phyloP scores from a whole-genome alignment of 495 filamentous ascomycete genomes.

The Trichoderma gamsii region DNA sequence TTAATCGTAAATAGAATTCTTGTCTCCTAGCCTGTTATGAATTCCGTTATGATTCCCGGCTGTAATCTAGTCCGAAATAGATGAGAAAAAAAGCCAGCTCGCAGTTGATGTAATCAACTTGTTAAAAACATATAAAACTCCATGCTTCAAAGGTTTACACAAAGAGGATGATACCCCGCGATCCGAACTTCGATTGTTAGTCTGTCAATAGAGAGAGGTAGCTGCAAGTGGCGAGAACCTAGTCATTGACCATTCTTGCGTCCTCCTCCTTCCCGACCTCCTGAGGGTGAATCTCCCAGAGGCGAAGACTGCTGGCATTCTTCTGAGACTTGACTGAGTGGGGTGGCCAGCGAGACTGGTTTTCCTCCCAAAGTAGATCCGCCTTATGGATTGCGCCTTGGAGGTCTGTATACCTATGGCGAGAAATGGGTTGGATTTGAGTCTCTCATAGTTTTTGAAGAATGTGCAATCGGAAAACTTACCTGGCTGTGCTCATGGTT shows the following conservation, averaged over 20 bases:
- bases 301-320: background rate
- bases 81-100: too few relatives aligned
- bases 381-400: conserved; percentile 15
- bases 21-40: background rate
- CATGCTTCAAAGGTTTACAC: background rate
- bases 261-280: conserved; percentile 14
- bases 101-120: too few relatives aligned
- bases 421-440: background rate
- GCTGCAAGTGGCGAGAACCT: background rate
- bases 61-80: background rate
- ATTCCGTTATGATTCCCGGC: background rate
- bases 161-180: background rate
- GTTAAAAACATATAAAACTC: background rate
- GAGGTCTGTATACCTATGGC: background rate
- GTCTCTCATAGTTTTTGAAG: background rate
- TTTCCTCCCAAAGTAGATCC: conserved; percentile 11
- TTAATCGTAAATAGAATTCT: conserved; percentile 24
- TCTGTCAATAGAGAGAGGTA: background rate
- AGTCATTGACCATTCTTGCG: conserved; percentile 11
- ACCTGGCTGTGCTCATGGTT: conserved; percentile 60
- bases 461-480: conserved; percentile 21
- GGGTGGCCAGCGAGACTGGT: conserved; percentile 14
- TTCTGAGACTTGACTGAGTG: background rate
- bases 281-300: conserved; percentile 14
- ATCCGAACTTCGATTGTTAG: background rate